These are phyloP conservation scores for Auxenochlorella protothecoides DNA, from an alignment of 139 green algal species.

Conservation along the genomic window DNA sequence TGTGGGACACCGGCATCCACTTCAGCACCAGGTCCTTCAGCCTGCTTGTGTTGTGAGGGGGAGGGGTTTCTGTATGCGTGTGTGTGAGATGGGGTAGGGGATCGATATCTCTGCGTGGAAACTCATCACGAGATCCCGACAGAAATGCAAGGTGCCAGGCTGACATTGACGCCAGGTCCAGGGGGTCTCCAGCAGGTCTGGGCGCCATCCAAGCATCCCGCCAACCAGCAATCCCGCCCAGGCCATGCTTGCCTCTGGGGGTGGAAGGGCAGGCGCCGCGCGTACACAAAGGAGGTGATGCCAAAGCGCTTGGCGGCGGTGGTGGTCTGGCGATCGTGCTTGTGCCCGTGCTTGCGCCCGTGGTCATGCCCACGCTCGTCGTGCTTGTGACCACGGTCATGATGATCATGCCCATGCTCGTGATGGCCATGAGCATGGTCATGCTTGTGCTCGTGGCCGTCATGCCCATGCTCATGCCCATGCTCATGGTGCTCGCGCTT, in stretches of 20 bases:
- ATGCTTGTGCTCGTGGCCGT: conserved; percentile 14
- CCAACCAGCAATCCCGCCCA: neutral
- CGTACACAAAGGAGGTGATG: conserved; percentile 85
- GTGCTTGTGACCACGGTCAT: conserved; percentile 29
- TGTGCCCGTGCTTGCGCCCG: conserved; percentile 10
- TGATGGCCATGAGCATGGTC: conserved; percentile 3
- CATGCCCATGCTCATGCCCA: conserved; percentile 1
- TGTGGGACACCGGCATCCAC: conserved; percentile 77
- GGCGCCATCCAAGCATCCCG: neutral
- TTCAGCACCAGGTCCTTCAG: conserved; percentile 70
- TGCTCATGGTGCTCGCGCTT: conserved; percentile 27
- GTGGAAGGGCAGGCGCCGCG: conserved; percentile 72
- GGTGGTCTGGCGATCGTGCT: conserved; percentile 35
- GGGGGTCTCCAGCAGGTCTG: too few species aligned
- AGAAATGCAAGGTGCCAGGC: neutral
- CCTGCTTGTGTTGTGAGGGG: conserved; percentile 14
- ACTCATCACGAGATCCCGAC: too few species aligned
- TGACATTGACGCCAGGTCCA: neutral
- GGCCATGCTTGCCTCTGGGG: conserved; percentile 44
- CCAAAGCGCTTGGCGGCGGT: conserved; percentile 65
- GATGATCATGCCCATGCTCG: conserved; percentile 12
- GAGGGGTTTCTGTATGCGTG: neutral
- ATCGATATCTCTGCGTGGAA: too few species aligned
- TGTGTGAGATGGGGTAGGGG: too few species aligned
- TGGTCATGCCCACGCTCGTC: conserved; percentile 7